These are phyloP conservation scores for Xylogone sp. DNA, from an alignment of 2,329 filamentous ascomycete genomes.

Conservation along the genomic window DNA sequence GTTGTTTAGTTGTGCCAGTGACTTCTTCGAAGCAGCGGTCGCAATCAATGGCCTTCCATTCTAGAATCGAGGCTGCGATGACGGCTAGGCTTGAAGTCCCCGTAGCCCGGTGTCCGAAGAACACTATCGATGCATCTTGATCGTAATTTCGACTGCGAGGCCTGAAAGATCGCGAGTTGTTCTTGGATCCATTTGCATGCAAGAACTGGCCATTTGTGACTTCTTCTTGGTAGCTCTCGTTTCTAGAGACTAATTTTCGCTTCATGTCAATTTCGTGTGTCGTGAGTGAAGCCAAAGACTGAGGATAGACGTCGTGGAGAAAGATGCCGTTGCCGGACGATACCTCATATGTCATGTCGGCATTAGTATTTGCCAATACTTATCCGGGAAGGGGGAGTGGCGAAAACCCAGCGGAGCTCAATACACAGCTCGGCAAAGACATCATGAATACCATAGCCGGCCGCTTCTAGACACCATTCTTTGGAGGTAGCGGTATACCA, in stretches of 20 bases:
- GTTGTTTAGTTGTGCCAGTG: slow-evolving; percentile 37
- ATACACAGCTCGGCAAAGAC: neutral
- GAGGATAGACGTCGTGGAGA: neutral
- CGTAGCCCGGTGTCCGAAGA: slow-evolving; percentile 66
- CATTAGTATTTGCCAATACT: neutral
- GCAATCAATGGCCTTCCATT: slow-evolving; percentile 61
- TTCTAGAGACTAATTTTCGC: neutral
- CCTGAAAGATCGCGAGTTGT: neutral
- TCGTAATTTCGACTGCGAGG: neutral
- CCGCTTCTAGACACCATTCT: neutral
- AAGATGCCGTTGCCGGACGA: neutral
- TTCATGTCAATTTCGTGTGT: neutral
- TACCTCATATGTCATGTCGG: neutral
- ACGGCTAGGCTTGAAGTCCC: slow-evolving; percentile 72
- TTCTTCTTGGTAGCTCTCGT: neutral
- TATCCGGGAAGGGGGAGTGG: neutral
- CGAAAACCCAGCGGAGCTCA: neutral
- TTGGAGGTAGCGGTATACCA: neutral
- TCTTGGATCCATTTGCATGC: neutral
- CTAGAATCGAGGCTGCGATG: slow-evolving; percentile 66
- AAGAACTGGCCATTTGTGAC: neutral
- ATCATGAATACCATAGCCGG: neutral
- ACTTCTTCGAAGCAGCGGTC: slow-evolving; percentile 61
- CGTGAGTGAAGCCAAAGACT: neutral
- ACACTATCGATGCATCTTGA: slow-evolving; percentile 59